A percentile compares a stretch with the other conserved stretches of the same genome.
Evolutionary conservation across 108 stramenopile species (phyloP).

Genomic region (Schizochytrium sp.): DNA sequence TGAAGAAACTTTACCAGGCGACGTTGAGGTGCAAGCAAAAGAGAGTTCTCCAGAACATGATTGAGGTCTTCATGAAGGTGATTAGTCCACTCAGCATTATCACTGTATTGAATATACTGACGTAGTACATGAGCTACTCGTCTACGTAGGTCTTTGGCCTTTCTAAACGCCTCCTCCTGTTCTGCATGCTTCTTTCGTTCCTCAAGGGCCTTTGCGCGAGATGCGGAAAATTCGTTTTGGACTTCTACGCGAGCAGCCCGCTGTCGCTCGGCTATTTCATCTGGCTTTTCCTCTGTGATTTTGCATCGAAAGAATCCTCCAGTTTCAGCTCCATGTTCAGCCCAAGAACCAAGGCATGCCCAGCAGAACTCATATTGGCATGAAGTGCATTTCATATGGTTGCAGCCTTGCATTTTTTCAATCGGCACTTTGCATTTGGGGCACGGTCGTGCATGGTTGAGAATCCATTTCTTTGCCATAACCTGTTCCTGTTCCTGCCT

Average conservation of each 20-base stretch:
- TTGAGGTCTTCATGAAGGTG: background rate
- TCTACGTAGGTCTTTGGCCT: slow-evolving; percentile 1
- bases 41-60: background rate
- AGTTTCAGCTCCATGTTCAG: slow-evolving; percentile 91
- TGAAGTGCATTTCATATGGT: slow-evolving; percentile 89
- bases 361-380: slow-evolving; percentile 95
- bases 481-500: slow-evolving; percentile 79
- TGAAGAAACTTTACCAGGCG: background rate
- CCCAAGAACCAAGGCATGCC: slow-evolving; percentile 97
- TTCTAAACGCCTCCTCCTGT: slow-evolving; percentile 43
- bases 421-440: slow-evolving; percentile 96
- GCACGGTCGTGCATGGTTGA: slow-evolving; percentile 96
- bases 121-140: background rate
- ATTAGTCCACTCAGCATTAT: background rate
- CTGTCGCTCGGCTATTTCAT: background rate
- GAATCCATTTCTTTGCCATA: slow-evolving; percentile 98
- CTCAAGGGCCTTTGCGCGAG: background rate
- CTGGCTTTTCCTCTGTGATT: slow-evolving; percentile 72
- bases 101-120: background rate
- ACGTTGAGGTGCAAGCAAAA: background rate
- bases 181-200: background rate
- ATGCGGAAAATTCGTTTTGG: background rate
- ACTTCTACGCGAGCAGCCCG: too few relatives aligned
- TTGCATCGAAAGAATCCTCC: slow-evolving; percentile 99
- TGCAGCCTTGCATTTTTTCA: slow-evolving; percentile 99